Conservation (phyloP, 352 stramenopile species). For the Aphanomyces stellatus region DNA sequence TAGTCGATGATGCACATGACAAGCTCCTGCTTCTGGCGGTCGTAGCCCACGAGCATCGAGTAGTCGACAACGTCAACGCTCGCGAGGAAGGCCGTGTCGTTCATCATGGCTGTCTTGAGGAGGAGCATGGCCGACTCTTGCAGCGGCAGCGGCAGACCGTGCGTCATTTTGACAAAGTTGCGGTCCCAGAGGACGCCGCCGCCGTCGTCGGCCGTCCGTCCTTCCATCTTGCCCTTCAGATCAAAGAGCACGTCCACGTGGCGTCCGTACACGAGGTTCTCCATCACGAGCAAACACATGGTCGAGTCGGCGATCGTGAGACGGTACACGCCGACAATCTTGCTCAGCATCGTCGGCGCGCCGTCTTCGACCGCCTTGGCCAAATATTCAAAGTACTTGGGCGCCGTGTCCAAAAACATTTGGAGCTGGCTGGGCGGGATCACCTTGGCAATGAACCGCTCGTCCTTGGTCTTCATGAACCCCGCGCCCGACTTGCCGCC, state of each 20-base stretch:
- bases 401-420: constrained; percentile 86
- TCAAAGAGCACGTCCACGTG: constrained; percentile 83
- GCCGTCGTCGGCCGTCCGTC: constrained; percentile 42
- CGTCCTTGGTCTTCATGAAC: constrained; percentile 78
- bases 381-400: constrained; percentile 87
- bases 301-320: constrained; percentile 40
- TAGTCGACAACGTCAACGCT: constrained; percentile 82
- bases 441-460: constrained; percentile 82
- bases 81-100: constrained; percentile 77
- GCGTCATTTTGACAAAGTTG: constrained; percentile 80
- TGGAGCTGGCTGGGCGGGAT: constrained; percentile 81
- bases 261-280: constrained; percentile 81
- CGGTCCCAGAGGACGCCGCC: constrained; percentile 68
- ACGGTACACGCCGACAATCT: constrained; percentile 75
- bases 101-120: constrained; percentile 73
- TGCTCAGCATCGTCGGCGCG: constrained; percentile 80
- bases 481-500: constrained; percentile 80
- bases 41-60: constrained; percentile 82
- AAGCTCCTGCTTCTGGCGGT: constrained; percentile 78
- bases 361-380: constrained; percentile 82
- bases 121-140: constrained; percentile 77
- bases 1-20: constrained; percentile 86
- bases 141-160: constrained; percentile 68
- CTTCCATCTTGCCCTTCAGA: constrained; percentile 84
- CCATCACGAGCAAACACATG: constrained; percentile 85